These are phyloP conservation scores for Coniella lustricola DNA, from an alignment of 2,329 filamentous ascomycete species.

Conservation along the genomic window DNA sequence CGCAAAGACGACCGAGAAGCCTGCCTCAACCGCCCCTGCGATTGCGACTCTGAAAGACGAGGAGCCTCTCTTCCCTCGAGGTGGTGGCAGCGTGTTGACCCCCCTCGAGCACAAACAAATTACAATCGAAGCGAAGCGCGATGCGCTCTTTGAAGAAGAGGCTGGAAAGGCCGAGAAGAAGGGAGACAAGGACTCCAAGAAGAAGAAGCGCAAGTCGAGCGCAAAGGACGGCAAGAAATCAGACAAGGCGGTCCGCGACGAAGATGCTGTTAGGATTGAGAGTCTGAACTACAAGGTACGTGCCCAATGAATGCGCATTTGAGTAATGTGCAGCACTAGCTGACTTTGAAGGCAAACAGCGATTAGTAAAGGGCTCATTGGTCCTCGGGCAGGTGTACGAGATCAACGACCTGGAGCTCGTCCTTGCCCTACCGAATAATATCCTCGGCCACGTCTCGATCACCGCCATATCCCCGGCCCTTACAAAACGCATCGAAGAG, in stretches of 20 bases:
- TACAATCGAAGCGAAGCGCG: constrained; percentile 82
- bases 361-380: constrained; percentile 75
- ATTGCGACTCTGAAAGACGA: constrained; percentile 60
- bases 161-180: constrained; percentile 45
- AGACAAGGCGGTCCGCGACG: constrained; percentile 44
- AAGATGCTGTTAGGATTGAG: constrained; percentile 66
- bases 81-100: constrained; percentile 82
- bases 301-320: constrained; percentile 7
- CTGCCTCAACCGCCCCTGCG: constrained; percentile 4
- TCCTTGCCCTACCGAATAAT: constrained; percentile 85
- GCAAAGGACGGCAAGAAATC: constrained; percentile 41
- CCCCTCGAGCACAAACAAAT: constrained; percentile 96
- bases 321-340: constrained; percentile 12
- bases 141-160: constrained; percentile 83
- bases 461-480: constrained; percentile 77
- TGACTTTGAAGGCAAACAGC: constrained; percentile 43
- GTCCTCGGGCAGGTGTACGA: constrained; percentile 80
- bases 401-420: constrained; percentile 73
- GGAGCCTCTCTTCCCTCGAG: constrained; percentile 85
- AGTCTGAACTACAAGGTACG: constrained; percentile 81
- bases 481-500: constrained; percentile 71
- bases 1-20: constrained; percentile 19
- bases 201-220: constrained; percentile 48
- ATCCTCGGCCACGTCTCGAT: constrained; percentile 83
- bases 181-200: constrained; percentile 39